Evolutionary conservation across 345 rosid species (phyloP).

Genomic region (Gossypium longicalyx): DNA sequence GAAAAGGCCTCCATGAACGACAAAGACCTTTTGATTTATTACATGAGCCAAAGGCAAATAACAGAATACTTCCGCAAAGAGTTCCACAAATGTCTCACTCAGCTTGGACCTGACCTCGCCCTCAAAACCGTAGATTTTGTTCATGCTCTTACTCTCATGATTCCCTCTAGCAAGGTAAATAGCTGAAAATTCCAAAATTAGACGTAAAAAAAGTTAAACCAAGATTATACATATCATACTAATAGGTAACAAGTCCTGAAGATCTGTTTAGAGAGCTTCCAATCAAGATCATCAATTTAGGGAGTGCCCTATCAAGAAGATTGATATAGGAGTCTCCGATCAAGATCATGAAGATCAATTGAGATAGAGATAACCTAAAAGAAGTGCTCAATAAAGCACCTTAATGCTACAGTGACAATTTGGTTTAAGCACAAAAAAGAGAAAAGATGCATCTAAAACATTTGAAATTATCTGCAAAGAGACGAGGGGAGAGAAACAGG

Average conservation of each 20-base stretch:
- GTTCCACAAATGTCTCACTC: slow-evolving; percentile 90
- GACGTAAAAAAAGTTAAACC: slow-evolving; percentile 1
- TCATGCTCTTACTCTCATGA: slow-evolving; percentile 99
- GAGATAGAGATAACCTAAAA: neutral
- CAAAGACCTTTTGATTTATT: slow-evolving; percentile 69
- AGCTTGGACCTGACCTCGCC: slow-evolving; percentile 95
- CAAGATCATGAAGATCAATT: neutral
- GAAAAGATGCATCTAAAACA: neutral
- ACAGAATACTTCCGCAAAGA: slow-evolving; percentile 94
- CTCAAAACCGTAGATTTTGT: slow-evolving; percentile 98
- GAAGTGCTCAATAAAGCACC: neutral
- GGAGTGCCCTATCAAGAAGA: neutral
- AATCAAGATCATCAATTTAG: slow-evolving; percentile 17
- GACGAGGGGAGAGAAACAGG: neutral
- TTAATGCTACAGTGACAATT: neutral
- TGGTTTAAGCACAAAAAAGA: neutral
- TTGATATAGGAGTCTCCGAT: neutral
- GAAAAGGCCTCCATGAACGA: slow-evolving; percentile 97
- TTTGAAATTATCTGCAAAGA: neutral
- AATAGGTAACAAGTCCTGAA: neutral
- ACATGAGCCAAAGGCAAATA: slow-evolving; percentile 94
- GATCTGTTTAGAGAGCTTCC: neutral
- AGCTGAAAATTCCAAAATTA: slow-evolving; percentile 47
- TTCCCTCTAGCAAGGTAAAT: slow-evolving; percentile 93
- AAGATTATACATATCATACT: slow-evolving; percentile 1